Conservation (phyloP, 2,329 filamentous ascomycete species). For the Apiospora saccharicola region DNA sequence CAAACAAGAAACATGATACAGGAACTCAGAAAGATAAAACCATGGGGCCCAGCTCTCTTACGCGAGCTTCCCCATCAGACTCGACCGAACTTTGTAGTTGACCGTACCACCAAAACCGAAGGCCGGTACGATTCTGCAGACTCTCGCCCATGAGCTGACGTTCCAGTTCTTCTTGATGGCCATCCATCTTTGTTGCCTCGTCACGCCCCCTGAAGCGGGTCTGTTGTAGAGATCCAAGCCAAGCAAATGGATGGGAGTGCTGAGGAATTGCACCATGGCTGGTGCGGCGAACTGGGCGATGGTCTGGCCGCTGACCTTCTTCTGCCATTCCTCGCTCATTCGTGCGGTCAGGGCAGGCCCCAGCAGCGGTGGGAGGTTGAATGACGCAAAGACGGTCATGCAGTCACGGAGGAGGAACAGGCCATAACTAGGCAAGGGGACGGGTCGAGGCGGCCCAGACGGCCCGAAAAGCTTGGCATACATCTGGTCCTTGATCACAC, state of each 20-base stretch:
- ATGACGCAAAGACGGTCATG: slow-evolving; percentile 89
- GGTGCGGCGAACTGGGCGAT: slow-evolving; percentile 83
- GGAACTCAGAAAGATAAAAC: neutral
- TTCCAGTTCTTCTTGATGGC: slow-evolving; percentile 79
- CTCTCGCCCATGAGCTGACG: slow-evolving; percentile 75
- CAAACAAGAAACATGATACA: slow-evolving; percentile 14
- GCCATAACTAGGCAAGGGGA: slow-evolving; percentile 74
- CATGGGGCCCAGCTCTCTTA: slow-evolving; percentile 27
- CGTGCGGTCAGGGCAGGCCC: slow-evolving; percentile 70
- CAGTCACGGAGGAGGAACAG: slow-evolving; percentile 86
- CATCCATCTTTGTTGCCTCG: slow-evolving; percentile 66
- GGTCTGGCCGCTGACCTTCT: slow-evolving; percentile 59
- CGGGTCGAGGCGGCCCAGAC: slow-evolving; percentile 56
- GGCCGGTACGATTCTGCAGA: slow-evolving; percentile 86
- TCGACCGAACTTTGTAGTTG: slow-evolving; percentile 74
- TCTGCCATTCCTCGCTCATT: slow-evolving; percentile 60
- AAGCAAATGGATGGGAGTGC: slow-evolving; percentile 84
- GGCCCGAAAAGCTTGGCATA: slow-evolving; percentile 86
- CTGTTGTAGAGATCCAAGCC: slow-evolving; percentile 89
- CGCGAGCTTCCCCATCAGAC: slow-evolving; percentile 69
- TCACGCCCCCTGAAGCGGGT: slow-evolving; percentile 46
- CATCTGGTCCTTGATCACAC: slow-evolving; percentile 88
- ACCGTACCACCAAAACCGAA: slow-evolving; percentile 90
- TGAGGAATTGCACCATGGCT: slow-evolving; percentile 78
- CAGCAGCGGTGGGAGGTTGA: slow-evolving; percentile 85